Evolutionary conservation across 129 eudicot genomes (phyloP), one percentile per base, ranked within the genome.

Genomic region (Tanacetum coccineum): DNA sequence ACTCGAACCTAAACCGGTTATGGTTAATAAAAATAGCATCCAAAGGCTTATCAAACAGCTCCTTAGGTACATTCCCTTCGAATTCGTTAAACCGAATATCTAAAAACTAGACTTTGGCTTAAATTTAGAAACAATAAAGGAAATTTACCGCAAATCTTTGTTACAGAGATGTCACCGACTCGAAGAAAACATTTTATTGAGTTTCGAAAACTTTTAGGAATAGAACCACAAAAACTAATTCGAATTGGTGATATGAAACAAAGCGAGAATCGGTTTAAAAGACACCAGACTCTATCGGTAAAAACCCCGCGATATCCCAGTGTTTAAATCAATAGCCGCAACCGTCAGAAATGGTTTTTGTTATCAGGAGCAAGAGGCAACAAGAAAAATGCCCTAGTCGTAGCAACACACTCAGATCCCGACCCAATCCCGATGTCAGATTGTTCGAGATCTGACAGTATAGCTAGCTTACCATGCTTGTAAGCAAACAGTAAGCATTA

Each of bases 401-500:
- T 91, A 91, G 20, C 10, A 22, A 70, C 96, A 91, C 3, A 91
- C 96, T 44, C 80, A 78, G 96, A 81, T 83, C 96, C 96, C 98
- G 42, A 78, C 81, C 96, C 96, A 91, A 78, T 85, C 66, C 66
- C 2, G 49, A 64, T 52, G 98, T 91, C 67, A 78, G 66, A 79
- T 88, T 88, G 6, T 8, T 39, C 13, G 98, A n/a, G 98, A 84
- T 91, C 98, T 78, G 98, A 87, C 30, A 91, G 75, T 9, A 88
- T 91, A 0, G 96, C 98, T 55, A 79, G 80, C 74, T 91, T 91
- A n/a, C 98, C 94, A 88, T 13, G 96, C 98, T 67, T 91, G 98
- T 21, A 91, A 73, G 98, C 98, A 76, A 88, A n/a, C n/a, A 85
- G 91, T 91, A 91, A n/a, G 98, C 96, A 18, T 74, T 78, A 10